phyloP scores from a whole-genome alignment of 257 asterid species.

The Datura wrightii region DNA sequence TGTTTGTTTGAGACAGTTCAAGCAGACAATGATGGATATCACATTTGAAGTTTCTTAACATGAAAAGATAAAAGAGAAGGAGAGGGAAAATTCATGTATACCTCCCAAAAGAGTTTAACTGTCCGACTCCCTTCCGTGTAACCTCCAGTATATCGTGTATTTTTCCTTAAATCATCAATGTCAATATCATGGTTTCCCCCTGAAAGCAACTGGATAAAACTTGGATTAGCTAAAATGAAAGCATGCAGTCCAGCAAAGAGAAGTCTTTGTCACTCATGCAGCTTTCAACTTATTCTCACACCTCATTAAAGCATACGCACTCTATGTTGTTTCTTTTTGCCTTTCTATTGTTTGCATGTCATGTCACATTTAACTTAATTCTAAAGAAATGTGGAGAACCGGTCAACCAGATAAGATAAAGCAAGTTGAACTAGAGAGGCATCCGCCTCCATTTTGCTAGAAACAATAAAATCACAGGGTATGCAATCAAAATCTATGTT shows the following conservation, averaged over 20 bases:
- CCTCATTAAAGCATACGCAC: neutral
- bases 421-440: neutral
- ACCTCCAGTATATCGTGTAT: slow-evolving; percentile 93
- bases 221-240: slow-evolving; percentile 23
- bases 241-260: neutral
- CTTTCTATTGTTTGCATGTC: slow-evolving; percentile 5
- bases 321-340: neutral
- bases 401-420: slow-evolving; percentile 15
- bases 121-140: slow-evolving; percentile 86
- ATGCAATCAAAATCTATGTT: slow-evolving; percentile 18
- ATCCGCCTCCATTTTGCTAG: slow-evolving; percentile 9
- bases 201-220: slow-evolving; percentile 69
- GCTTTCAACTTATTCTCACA: neutral
- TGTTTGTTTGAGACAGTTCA: neutral
- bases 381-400: slow-evolving; percentile 25
- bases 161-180: slow-evolving; percentile 79
- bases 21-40: slow-evolving; percentile 22
- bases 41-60: neutral
- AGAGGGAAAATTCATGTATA: slow-evolving; percentile 40
- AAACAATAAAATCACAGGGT: neutral
- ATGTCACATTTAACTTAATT: slow-evolving; percentile 10
- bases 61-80: slow-evolving; percentile 26
- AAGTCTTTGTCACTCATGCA: neutral
- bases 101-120: slow-evolving; percentile 97
- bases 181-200: slow-evolving; percentile 96